Conservation (phyloP, 345 rosid genomes). For the Arabis hirsuta region DNA sequence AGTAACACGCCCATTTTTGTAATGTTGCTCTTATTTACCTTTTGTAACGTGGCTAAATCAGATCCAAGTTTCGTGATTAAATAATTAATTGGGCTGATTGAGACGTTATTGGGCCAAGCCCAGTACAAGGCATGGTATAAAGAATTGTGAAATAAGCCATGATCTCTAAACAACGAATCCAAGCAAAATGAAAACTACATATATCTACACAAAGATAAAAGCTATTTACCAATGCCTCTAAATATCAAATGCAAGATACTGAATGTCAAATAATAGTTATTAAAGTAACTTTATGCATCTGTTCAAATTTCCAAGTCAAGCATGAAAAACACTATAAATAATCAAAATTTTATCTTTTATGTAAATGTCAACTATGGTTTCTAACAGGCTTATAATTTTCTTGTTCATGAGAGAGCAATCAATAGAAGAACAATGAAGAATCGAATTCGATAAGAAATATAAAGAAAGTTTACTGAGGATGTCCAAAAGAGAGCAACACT, state of each 20-base stretch:
- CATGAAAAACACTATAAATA: too few species aligned
- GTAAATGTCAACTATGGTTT: too few species aligned
- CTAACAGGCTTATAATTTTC: too few species aligned
- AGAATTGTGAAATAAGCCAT: neutral
- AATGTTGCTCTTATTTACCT: neutral
- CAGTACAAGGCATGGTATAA: neutral
- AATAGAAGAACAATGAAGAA: too few species aligned
- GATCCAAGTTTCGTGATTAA: neutral
- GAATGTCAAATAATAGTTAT: too few species aligned
- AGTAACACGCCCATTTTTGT: neutral
- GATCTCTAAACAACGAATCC: neutral
- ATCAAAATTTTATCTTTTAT: too few species aligned
- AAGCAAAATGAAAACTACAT: neutral
- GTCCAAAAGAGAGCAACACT: conserved; percentile 25
- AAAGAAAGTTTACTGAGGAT: conserved; percentile 15
- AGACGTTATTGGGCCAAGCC: neutral
- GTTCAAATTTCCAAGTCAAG: too few species aligned
- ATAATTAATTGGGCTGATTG: neutral
- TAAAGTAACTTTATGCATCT: too few species aligned
- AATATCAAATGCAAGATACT: too few species aligned
- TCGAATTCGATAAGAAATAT: too few species aligned
- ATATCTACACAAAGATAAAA: neutral
- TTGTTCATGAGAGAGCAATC: too few species aligned
- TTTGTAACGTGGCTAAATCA: neutral
- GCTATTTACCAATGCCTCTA: too few species aligned